Base-by-base conservation (phyloP, 202 grass and related monocot genomes). In the Digitaria exilis region DNA sequence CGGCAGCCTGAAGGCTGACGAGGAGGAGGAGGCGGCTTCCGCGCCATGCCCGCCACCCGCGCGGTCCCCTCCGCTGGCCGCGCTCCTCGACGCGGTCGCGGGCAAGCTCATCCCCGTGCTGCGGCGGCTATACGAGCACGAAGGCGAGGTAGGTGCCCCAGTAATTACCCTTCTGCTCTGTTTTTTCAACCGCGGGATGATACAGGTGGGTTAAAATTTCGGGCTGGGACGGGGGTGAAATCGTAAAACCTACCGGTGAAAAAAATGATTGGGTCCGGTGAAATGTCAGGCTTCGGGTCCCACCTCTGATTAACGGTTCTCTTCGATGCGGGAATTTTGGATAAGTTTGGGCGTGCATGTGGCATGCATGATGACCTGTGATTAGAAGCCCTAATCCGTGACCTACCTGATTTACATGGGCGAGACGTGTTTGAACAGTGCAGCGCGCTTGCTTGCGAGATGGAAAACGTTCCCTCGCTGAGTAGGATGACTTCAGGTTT, bases 91-190 rank as follows among this genome's bases (percentile, higher is more conserved):
- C 80, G 75, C 75, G 3, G 64, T 98, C 72, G 85, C 71, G 9
- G 71, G 87, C 76, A 87, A 86, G 74, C 91, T 81, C 51, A 66
- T 80, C 3, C 28, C 89, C 46, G 58, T 89, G 51, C 90, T 98
- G 80, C 77, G 94, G 19, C 83, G 81, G 30, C 89, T 94, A 1
- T 85, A 87, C 48, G 78, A 80, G 18, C 65, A 45, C 69, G 91
- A 93, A 63, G 83, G 70, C 79, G 91, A 96, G 96, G 96, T 98
- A 85, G 70, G 48, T 73, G 70, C 16, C 17, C 46, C 54, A 67
- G 21, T 43, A 61, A 56, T 87, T 86, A 61, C 85, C 30, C 41
- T 18, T 16, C 4, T 30, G 8, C 9, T 4, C 25, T 5, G 2
- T 43, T 3, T 28, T 65, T 73, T 60, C 29, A 35, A 61, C 31